phyloP scores from a whole-genome alignment of 129 eudicot species.

The Centella asiatica region DNA sequence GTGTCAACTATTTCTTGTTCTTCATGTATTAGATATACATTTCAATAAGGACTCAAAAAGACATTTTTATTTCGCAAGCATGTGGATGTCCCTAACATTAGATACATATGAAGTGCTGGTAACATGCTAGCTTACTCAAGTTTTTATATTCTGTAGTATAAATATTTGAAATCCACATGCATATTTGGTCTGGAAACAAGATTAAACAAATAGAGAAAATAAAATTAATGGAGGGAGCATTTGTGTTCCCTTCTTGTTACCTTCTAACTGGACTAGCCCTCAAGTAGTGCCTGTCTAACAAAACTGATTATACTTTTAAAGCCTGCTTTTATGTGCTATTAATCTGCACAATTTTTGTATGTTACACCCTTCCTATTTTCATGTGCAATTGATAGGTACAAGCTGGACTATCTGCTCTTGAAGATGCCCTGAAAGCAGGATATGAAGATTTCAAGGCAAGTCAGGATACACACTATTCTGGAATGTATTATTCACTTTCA shows the following conservation, averaged over 20 bases:
- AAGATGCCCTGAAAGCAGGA: conserved; percentile 80
- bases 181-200: too few relatives aligned
- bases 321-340: not conserved
- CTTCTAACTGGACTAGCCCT: not conserved
- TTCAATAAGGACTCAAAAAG: too few relatives aligned
- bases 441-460: conserved; percentile 88
- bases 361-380: not conserved
- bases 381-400: conserved; percentile 41
- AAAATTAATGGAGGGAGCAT: too few relatives aligned
- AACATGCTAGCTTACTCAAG: too few relatives aligned
- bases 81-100: too few relatives aligned
- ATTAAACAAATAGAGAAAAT: too few relatives aligned
- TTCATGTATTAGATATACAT: too few relatives aligned
- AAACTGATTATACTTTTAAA: not conserved
- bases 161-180: too few relatives aligned
- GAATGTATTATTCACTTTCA: not conserved
- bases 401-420: conserved; percentile 88
- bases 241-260: not conserved
- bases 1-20: too few relatives aligned
- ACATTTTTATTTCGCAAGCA: too few relatives aligned
- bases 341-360: not conserved
- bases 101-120: too few relatives aligned
- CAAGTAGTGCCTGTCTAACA: not conserved
- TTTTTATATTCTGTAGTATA: too few relatives aligned
- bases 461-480: not conserved